Evolutionary conservation across 805 yeast genomes (phyloP).

Genomic region (Metschnikowia shivogae): DNA sequence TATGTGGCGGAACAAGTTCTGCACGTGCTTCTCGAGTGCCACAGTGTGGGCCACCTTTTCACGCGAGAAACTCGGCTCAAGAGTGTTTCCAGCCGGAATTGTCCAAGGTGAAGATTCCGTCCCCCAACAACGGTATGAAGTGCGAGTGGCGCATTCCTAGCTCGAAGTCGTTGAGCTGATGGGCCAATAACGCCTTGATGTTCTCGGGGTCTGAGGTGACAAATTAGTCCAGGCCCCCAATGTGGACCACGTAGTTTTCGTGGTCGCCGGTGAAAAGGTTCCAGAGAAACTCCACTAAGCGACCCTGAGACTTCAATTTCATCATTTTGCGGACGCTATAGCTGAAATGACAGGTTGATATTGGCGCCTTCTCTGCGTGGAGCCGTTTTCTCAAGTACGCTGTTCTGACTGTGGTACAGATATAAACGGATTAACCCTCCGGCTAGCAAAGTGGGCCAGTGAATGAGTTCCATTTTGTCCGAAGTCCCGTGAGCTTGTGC

Average conservation of each 20-base stretch:
- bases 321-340: conserved; percentile 1
- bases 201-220: conserved; percentile 34
- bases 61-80: conserved; percentile 36
- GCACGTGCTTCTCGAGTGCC: conserved; percentile 31
- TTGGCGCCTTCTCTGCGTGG: neutral
- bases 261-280: conserved; percentile 6
- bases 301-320: conserved; percentile 7
- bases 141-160: conserved; percentile 31
- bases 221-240: conserved; percentile 5
- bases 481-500: too few relatives aligned
- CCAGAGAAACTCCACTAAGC: conserved; percentile 8
- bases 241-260: conserved; percentile 7
- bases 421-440: neutral
- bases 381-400: neutral
- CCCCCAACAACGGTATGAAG: conserved; percentile 32
- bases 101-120: conserved; percentile 37
- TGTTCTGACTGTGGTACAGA: neutral
- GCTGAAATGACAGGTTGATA: neutral
- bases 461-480: neutral
- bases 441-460: neutral
- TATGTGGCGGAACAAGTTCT: conserved; percentile 23
- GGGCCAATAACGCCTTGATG: conserved; percentile 34
- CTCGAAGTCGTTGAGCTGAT: conserved; percentile 35
- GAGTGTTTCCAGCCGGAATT: conserved; percentile 39
- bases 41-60: conserved; percentile 35